These are phyloP conservation scores for Micractinium sp. DNA, from an alignment of 139 green algal species.

Conservation along the genomic window DNA sequence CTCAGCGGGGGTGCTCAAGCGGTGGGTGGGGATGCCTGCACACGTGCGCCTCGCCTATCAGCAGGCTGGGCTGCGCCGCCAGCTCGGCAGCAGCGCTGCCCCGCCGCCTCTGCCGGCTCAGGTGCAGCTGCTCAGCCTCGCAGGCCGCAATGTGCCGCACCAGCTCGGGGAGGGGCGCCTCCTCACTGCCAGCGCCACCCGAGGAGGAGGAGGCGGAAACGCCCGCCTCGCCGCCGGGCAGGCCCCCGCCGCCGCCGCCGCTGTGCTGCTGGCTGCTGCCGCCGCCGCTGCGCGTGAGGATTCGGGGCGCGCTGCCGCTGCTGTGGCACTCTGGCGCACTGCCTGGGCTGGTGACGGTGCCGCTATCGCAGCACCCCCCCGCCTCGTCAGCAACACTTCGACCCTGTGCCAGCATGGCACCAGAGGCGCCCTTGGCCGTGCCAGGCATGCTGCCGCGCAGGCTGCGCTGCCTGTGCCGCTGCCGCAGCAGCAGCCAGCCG, in stretches of 20 bases:
- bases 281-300: not conserved
- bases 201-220: not conserved
- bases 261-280: not conserved
- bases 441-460: not conserved
- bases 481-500: not conserved
- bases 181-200: not conserved
- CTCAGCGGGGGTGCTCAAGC: not conserved
- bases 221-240: not conserved
- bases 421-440: not conserved
- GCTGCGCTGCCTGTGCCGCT: not conserved
- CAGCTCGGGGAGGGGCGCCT: not conserved
- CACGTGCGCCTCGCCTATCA: not conserved
- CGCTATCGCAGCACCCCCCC: not conserved
- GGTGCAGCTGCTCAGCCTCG: not conserved
- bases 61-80: not conserved
- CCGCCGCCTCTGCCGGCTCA: not conserved
- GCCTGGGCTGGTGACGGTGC: not conserved
- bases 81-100: not conserved
- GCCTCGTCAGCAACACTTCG: not conserved
- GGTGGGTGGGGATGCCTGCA: too few species aligned
- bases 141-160: not conserved
- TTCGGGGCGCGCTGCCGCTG: not conserved
- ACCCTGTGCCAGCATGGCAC: not conserved
- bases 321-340: not conserved
- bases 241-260: not conserved